phyloP scores from a whole-genome alignment of 768 basidiomycete species.

The Aureoboletus auriporus region DNA sequence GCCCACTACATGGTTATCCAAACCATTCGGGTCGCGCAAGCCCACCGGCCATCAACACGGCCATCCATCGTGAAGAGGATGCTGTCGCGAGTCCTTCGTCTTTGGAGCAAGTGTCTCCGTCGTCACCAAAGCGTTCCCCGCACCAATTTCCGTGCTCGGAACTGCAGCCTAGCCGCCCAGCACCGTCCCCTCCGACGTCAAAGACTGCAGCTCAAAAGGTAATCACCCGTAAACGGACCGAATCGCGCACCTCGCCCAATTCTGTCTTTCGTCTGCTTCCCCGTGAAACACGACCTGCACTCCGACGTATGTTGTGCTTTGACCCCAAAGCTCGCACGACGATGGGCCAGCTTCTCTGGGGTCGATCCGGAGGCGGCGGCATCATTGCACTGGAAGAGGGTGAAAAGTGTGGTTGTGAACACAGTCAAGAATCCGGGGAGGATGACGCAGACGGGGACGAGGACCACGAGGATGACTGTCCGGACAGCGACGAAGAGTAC shows the following conservation, averaged over 20 bases:
- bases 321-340: conserved; percentile 90
- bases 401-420: conserved; percentile 65
- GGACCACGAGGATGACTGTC: conserved; percentile 31
- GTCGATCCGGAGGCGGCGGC: conserved; percentile 67
- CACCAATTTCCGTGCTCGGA: conserved; percentile 17
- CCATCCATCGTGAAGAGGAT: neutral
- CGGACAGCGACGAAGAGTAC: conserved; percentile 32
- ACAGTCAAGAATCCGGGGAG: conserved; percentile 27
- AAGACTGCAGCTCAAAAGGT: conserved; percentile 38
- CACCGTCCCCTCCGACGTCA: conserved; percentile 19
- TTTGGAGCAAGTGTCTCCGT: conserved; percentile 4
- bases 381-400: conserved; percentile 45
- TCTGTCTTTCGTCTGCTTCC: conserved; percentile 96
- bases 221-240: conserved; percentile 16
- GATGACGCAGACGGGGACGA: conserved; percentile 34
- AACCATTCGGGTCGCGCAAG: neutral
- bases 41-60: conserved; percentile 4
- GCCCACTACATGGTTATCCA: conserved; percentile 4
- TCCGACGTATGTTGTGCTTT: conserved; percentile 91
- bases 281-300: conserved; percentile 83
- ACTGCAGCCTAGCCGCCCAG: conserved; percentile 22
- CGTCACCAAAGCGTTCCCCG: conserved; percentile 1
- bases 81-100: neutral
- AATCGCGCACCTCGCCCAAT: conserved; percentile 43
- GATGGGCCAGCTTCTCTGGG: conserved; percentile 85